phyloP scores from a whole-genome alignment of 2,329 filamentous ascomycete genomes.

The Aquanectria penicillioides region DNA sequence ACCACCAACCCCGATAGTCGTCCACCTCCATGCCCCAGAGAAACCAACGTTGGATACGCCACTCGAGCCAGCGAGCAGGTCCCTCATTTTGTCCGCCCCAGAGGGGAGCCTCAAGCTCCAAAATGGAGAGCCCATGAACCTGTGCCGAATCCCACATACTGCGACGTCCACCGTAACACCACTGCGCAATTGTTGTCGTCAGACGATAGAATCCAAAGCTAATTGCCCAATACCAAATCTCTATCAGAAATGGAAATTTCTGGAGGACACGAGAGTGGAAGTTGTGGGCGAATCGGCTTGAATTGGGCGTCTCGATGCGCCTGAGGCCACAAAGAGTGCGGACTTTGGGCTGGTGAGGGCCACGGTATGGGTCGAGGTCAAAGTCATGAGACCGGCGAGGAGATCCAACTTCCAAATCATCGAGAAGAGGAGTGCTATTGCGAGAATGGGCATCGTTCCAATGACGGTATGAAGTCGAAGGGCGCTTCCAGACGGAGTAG shows the following conservation, averaged over 20 bases:
- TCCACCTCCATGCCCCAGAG: slow-evolving; percentile 63
- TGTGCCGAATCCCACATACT: slow-evolving; percentile 66
- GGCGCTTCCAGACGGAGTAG: slow-evolving; percentile 44
- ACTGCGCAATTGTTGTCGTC: no score
- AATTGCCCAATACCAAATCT: slow-evolving; percentile 80
- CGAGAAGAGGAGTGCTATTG: slow-evolving; percentile 21
- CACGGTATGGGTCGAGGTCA: no score
- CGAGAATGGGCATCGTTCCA: neutral
- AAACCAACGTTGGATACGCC: no score
- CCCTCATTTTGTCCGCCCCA: no score
- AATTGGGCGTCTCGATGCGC: slow-evolving; percentile 65
- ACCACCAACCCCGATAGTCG: slow-evolving; percentile 65
- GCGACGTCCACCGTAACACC: slow-evolving; percentile 49
- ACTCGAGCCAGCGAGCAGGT: no score
- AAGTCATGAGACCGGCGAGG: slow-evolving; percentile 10
- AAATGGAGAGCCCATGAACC: slow-evolving; percentile 63
- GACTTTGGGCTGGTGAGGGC: slow-evolving; percentile 57
- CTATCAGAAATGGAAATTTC: slow-evolving; percentile 74
- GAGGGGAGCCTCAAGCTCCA: slow-evolving; percentile 64
- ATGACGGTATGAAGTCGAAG: slow-evolving; percentile 31
- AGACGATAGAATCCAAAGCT: slow-evolving; percentile 74
- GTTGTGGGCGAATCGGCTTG: slow-evolving; percentile 68
- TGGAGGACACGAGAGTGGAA: slow-evolving; percentile 71
- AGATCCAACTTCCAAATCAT: slow-evolving; percentile 38
- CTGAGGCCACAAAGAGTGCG: slow-evolving; percentile 60